Conservation (phyloP, 257 asterid genomes). For the Capsicum baccatum region DNA sequence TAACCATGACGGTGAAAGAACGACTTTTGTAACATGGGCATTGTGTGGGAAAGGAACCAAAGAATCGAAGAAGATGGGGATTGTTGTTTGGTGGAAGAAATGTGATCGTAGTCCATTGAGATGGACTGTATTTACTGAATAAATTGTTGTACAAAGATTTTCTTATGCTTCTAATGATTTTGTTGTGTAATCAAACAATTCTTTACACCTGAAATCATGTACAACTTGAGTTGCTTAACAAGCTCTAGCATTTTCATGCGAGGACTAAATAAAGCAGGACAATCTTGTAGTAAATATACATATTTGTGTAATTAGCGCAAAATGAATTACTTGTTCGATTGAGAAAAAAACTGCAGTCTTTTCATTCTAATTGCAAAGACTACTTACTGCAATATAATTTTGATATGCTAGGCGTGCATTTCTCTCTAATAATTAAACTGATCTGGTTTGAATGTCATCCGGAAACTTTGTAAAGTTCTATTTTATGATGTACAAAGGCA, state of each 20-base stretch:
- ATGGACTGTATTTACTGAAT: not conserved
- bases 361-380: not conserved
- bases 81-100: slow-evolving; percentile 66
- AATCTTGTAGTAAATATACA: not conserved
- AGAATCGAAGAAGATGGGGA: slow-evolving; percentile 59
- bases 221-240: not conserved
- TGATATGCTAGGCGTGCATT: not conserved
- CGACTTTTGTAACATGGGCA: slow-evolving; percentile 42
- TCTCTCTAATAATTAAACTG: not conserved
- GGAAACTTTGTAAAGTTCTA: not conserved
- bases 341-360: not conserved
- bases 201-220: not conserved
- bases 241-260: not conserved
- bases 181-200: slow-evolving; percentile 10
- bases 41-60: slow-evolving; percentile 34
- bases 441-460: not conserved
- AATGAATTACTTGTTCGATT: not conserved
- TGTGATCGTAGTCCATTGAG: slow-evolving; percentile 22
- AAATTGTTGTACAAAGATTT: not conserved
- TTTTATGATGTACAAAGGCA: not conserved
- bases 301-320: not conserved
- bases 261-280: slow-evolving; percentile 15
- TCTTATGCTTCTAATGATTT: not conserved
- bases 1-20: slow-evolving; percentile 23
- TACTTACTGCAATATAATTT: not conserved